These are phyloP conservation scores for Fusarium irregulare DNA, from an alignment of 2,329 filamentous ascomycete species.

Conservation along the genomic window DNA sequence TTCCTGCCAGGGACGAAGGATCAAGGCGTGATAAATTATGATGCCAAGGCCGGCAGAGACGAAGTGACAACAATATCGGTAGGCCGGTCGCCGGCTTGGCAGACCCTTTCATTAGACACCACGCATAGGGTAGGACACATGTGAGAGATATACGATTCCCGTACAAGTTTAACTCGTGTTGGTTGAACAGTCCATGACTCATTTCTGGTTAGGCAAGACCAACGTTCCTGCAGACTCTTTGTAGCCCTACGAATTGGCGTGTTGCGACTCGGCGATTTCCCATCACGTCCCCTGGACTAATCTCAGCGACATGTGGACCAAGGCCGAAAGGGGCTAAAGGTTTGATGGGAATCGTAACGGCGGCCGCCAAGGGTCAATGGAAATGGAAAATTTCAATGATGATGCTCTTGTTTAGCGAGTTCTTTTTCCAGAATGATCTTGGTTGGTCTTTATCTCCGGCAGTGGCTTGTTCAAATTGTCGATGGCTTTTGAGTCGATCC, in stretches of 20 bases:
- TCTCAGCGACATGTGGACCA: slow-evolving; percentile 26
- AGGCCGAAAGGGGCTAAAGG: slow-evolving; percentile 21
- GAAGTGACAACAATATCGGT: slow-evolving; percentile 5
- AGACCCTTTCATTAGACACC: not conserved
- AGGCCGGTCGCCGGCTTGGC: slow-evolving; percentile 9
- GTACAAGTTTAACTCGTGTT: not conserved
- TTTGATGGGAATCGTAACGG: slow-evolving; percentile 8
- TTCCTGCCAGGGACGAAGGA: slow-evolving; percentile 6
- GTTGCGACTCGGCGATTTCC: slow-evolving; percentile 31
- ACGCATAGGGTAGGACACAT: not conserved
- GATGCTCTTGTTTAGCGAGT: slow-evolving; percentile 1
- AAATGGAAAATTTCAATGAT: slow-evolving; percentile 12
- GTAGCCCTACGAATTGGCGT: slow-evolving; percentile 22
- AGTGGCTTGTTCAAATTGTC: not conserved
- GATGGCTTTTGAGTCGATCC: not conserved
- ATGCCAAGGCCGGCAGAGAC: slow-evolving; percentile 20
- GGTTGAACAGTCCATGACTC: not conserved
- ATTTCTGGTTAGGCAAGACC: not conserved
- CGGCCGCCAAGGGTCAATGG: slow-evolving; percentile 7
- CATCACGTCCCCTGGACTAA: slow-evolving; percentile 23
- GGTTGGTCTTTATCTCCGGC: slow-evolving; percentile 19
- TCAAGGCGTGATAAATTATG: not conserved
- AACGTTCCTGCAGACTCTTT: not conserved
- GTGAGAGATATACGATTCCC: not conserved
- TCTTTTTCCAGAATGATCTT: not conserved